Percentiles rank a stretch among this genome's conserved stretches.
These are phyloP conservation scores for Senecio squalidus DNA, from an alignment of 140 eudicot genomes.

Conservation along the genomic window DNA sequence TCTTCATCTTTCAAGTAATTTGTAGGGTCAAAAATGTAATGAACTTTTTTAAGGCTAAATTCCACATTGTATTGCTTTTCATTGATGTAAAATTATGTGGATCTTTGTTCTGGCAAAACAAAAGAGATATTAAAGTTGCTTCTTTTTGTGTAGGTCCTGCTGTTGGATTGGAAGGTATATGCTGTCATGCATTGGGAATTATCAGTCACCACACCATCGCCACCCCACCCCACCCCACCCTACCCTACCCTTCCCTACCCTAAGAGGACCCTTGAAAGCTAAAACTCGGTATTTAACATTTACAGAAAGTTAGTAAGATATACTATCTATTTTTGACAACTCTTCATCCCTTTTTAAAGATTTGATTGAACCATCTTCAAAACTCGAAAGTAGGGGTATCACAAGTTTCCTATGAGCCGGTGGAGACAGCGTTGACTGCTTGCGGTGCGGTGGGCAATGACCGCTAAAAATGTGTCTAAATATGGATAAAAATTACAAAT, in stretches of 20 bases:
- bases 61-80: slow-evolving; percentile 58
- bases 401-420: too few relatives aligned
- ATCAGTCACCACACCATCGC: slow-evolving; percentile 11
- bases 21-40: slow-evolving; percentile 38
- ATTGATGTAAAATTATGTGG: slow-evolving; percentile 45
- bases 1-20: slow-evolving; percentile 25
- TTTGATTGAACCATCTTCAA: slow-evolving; percentile 19
- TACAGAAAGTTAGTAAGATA: slow-evolving; percentile 15
- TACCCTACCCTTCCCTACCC: too few relatives aligned
- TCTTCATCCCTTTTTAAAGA: slow-evolving; percentile 20
- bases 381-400: too few relatives aligned
- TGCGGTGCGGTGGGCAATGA: too few relatives aligned
- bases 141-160: slow-evolving; percentile 44
- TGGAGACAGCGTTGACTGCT: too few relatives aligned
- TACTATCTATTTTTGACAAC: not conserved
- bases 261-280: too few relatives aligned
- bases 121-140: slow-evolving; percentile 48
- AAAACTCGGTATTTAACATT: slow-evolving; percentile 19
- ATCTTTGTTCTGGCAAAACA: slow-evolving; percentile 58
- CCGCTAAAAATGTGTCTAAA: too few relatives aligned
- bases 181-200: slow-evolving; percentile 38
- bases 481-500: too few relatives aligned
- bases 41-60: slow-evolving; percentile 49
- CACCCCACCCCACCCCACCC: slow-evolving; percentile 7
- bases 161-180: slow-evolving; percentile 27